Evolutionary conservation across 2,329 filamentous ascomycete genomes (phyloP).

Genomic region (Sarocladium strictum): DNA sequence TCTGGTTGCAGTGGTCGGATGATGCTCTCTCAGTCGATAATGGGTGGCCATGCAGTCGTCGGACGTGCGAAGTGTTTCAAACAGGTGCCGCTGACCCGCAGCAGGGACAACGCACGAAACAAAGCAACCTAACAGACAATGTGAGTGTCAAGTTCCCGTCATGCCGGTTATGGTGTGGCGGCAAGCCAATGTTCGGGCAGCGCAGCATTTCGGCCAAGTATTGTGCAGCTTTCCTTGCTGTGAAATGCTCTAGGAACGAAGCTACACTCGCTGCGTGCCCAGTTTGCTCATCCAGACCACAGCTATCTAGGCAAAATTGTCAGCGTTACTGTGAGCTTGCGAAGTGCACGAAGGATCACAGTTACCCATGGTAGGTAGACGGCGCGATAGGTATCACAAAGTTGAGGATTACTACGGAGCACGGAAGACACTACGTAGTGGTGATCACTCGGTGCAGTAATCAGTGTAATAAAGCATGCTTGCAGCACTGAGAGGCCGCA

Average conservation of each 20-base stretch:
- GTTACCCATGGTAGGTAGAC: not conserved
- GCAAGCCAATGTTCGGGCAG: not conserved
- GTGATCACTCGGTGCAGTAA: too few species aligned
- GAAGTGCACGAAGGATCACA: not conserved
- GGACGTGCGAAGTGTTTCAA: not conserved
- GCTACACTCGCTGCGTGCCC: not conserved
- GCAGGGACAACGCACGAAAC: not conserved
- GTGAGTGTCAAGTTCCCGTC: slow-evolving; percentile 1
- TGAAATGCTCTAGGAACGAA: not conserved
- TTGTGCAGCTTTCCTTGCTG: not conserved
- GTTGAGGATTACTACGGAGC: too few species aligned
- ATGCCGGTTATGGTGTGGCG: not conserved
- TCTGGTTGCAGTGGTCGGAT: not conserved
- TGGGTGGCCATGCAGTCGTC: not conserved
- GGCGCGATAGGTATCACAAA: too few species aligned
- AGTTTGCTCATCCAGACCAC: not conserved
- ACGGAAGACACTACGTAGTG: too few species aligned
- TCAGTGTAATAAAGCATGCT: too few species aligned
- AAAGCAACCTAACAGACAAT: not conserved
- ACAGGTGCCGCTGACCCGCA: slow-evolving; percentile 6
- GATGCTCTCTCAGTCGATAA: not conserved
- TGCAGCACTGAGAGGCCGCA: too few species aligned
- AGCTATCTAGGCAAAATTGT: too few species aligned
- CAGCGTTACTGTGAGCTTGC: not conserved
- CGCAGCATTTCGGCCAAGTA: not conserved